Evolutionary conservation across 2,329 filamentous ascomycete species (phyloP).

Genomic region (Microascus cirrosus): DNA sequence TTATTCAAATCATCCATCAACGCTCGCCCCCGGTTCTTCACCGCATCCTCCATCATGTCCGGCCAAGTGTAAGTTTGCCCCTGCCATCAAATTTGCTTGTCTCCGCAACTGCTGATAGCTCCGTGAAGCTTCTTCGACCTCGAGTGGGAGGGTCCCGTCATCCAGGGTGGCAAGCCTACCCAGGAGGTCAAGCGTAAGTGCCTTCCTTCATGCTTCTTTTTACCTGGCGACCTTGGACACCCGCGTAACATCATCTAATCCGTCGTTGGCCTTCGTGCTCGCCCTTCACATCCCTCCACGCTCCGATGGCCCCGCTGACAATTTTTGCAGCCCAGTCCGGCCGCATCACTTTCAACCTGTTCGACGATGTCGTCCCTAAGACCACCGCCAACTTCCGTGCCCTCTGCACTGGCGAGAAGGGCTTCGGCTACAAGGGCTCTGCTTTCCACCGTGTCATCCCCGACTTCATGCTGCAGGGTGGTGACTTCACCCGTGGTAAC

Average conservation of each 20-base stretch:
- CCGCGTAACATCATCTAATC: background rate
- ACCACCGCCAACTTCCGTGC: constrained; percentile 76
- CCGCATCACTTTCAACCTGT: constrained; percentile 85
- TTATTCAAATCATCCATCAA: constrained; percentile 13
- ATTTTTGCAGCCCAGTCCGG: constrained; percentile 50
- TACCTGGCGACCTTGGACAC: background rate
- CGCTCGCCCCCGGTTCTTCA: constrained; percentile 34
- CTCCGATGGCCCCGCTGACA: background rate
- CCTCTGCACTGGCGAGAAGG: constrained; percentile 72
- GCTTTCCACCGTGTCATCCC: constrained; percentile 90
- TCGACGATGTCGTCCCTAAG: constrained; percentile 76
- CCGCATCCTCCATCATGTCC: constrained; percentile 59
- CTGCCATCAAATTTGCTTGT: background rate
- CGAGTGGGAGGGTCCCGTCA: constrained; percentile 59
- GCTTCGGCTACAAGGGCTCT: constrained; percentile 73
- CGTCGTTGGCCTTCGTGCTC: background rate
- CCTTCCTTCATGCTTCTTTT: constrained; percentile 8
- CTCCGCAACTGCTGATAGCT: constrained; percentile 11
- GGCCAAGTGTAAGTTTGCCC: constrained; percentile 51
- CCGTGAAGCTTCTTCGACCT: constrained; percentile 56
- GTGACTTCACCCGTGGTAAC: constrained; percentile 88
- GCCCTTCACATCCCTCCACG: background rate
- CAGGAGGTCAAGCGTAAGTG: constrained; percentile 47
- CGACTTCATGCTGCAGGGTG: constrained; percentile 90
- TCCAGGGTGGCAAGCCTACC: constrained; percentile 49